Evolutionary conservation across 2,329 filamentous ascomycete species (phyloP), one percentile per base, ranked within the genome.

Genomic region (Paradendryphiella salina): DNA sequence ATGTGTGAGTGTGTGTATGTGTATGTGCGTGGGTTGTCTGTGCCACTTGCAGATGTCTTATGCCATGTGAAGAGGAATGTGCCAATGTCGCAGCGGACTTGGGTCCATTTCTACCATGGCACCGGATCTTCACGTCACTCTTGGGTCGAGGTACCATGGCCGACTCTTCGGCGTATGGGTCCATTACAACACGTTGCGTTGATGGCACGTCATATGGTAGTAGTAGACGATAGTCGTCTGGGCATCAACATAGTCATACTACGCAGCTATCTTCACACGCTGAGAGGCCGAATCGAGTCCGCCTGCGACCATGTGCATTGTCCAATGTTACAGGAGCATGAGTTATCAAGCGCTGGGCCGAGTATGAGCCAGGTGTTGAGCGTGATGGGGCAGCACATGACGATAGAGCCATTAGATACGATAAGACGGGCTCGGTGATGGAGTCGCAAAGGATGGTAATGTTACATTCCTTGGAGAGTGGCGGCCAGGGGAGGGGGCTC

Each of bases 241-340:
- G 28, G 57, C 39, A 66, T 64, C 59, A 65, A 62, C 60, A 47
- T 67, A 57, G 67, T 66, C 18, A 55, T 67, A 67, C 67, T 65
- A 66, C 61, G 52, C 57, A 61, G 56, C 59, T 62, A 65, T 67
- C 23, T 26, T 26, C 23, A 26, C 23, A 10, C 23, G 42, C 37
- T 49, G 53, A 54, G 47, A 28, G 53, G 41, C 42, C 34, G 41
- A 38, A 15, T 29, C 31, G 34, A 35, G 48, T 32, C 37, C 32
- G 50, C 45, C 36, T 45, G 49, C 50, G 59, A 54, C 58, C 45
- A 63, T 67, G 62, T 57, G 43, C 37, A 15, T 38, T 38, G 49
- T 33, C 61, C 37, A 15, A 43, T 38, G 49, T 33, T 62, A 69
- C 65, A 39, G 52, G 61, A 61, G 54, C 64, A 66, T 61, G 52